These are phyloP conservation scores for Cystofilobasidium ferigula DNA, from an alignment of 768 basidiomycete genomes.

Conservation along the genomic window DNA sequence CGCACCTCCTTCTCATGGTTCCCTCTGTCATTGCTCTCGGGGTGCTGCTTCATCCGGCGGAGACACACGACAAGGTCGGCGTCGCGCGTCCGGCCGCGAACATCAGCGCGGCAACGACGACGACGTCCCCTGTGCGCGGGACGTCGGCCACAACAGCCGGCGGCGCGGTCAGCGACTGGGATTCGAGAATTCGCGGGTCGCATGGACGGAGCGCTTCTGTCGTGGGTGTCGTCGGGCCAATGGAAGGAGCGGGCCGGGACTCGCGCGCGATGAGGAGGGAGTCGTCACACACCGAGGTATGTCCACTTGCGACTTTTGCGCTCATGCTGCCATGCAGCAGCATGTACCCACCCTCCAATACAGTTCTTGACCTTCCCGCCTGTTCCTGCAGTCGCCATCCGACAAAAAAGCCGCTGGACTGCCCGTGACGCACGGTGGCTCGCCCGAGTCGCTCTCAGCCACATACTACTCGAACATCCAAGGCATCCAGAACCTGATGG, in stretches of 20 bases:
- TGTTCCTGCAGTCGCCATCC: background rate
- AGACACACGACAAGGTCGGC: background rate
- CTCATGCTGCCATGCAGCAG: no score
- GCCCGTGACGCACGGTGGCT: background rate
- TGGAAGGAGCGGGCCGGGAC: background rate
- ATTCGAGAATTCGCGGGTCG: background rate
- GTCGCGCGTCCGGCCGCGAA: background rate
- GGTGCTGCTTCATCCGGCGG: background rate
- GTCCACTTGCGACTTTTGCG: background rate
- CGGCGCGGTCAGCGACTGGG: background rate
- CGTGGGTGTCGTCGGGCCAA: background rate
- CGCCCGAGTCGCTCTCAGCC: constrained; percentile 7
- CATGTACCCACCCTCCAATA: no score
- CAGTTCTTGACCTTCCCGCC: no score
- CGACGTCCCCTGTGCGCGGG: background rate
- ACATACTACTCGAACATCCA: constrained; percentile 26
- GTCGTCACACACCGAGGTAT: background rate
- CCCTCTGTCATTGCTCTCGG: constrained; percentile 4
- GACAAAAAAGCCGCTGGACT: background rate
- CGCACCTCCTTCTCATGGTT: constrained; percentile 10
- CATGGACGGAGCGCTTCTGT: background rate
- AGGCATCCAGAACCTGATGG: constrained; percentile 27
- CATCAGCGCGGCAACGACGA: background rate
- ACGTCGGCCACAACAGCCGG: background rate
- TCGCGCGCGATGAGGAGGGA: background rate